These are phyloP conservation scores for Metschnikowia henanensis DNA, from an alignment of 805 yeast species.

Conservation along the genomic window DNA sequence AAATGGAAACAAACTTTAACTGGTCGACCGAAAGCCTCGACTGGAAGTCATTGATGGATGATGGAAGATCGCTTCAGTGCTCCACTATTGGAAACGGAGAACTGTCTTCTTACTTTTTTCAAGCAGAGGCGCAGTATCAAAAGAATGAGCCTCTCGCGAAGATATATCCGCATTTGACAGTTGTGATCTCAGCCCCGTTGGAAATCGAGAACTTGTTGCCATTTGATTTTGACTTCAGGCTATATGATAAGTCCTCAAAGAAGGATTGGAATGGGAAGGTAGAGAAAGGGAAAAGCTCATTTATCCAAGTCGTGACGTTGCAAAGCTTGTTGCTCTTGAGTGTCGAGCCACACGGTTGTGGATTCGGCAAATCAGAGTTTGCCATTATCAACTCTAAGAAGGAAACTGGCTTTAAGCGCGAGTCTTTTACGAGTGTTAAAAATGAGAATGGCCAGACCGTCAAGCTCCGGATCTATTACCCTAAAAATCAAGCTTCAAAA, in stretches of 20 bases:
- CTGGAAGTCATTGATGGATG: conserved; percentile 62
- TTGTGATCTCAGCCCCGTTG: conserved; percentile 80
- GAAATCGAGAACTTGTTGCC: conserved; percentile 86
- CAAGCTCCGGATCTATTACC: conserved; percentile 64
- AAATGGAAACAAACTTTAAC: conserved; percentile 49
- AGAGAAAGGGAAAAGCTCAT: conserved; percentile 62
- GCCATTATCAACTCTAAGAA: conserved; percentile 67
- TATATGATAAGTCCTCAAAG: conserved; percentile 72
- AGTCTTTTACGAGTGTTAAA: conserved; percentile 50
- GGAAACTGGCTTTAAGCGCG: conserved; percentile 55
- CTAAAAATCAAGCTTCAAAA: conserved; percentile 47
- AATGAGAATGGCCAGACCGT: conserved; percentile 68
- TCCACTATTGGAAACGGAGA: conserved; percentile 39
- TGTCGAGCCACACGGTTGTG: conserved; percentile 62
- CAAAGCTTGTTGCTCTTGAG: conserved; percentile 70
- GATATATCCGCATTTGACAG: conserved; percentile 81
- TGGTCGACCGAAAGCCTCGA: conserved; percentile 66
- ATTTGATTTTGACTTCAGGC: conserved; percentile 68
- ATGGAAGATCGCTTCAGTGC: conserved; percentile 62
- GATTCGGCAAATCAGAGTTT: conserved; percentile 65
- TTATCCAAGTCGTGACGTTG: conserved; percentile 78
- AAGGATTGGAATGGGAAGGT: conserved; percentile 67
- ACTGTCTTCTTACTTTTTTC: conserved; percentile 59
- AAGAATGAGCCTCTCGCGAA: conserved; percentile 66
- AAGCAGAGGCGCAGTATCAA: conserved; percentile 66